A percentile compares a stretch with the other conserved stretches of the same genome.
These are phyloP conservation scores for Metschnikowia lochheadii DNA, from an alignment of 805 yeast species.

Conservation along the genomic window DNA sequence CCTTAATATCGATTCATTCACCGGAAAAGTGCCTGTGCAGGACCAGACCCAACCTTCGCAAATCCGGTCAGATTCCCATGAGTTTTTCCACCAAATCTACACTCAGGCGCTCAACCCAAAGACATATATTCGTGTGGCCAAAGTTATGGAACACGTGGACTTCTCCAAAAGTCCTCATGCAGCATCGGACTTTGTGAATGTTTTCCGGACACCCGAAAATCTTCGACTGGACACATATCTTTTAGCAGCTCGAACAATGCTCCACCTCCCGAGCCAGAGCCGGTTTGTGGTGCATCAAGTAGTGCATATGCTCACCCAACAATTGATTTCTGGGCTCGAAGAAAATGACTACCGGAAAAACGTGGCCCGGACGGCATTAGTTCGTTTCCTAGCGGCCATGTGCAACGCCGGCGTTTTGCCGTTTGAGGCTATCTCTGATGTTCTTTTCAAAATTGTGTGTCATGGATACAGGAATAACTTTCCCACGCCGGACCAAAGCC, in stretches of 20 bases:
- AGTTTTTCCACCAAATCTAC: slow-evolving; percentile 14
- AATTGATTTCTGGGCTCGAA: slow-evolving; percentile 64
- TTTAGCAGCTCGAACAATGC: slow-evolving; percentile 46
- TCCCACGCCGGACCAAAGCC: slow-evolving; percentile 46
- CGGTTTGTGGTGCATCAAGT: slow-evolving; percentile 41
- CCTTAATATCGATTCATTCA: slow-evolving; percentile 47
- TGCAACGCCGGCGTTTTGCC: slow-evolving; percentile 46
- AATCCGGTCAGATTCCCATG: slow-evolving; percentile 7
- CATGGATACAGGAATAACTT: slow-evolving; percentile 61
- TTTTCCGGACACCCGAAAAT: slow-evolving; percentile 59
- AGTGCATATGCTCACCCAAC: slow-evolving; percentile 63
- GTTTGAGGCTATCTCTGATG: slow-evolving; percentile 43
- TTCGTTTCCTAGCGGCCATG: slow-evolving; percentile 57
- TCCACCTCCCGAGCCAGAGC: slow-evolving; percentile 24
- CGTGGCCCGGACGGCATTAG: slow-evolving; percentile 58
- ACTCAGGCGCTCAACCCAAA: slow-evolving; percentile 7
- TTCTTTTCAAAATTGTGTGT: slow-evolving; percentile 54
- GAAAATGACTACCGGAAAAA: slow-evolving; percentile 54
- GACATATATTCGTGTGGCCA: slow-evolving; percentile 1
- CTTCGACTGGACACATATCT: slow-evolving; percentile 55
- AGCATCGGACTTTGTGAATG: slow-evolving; percentile 25
- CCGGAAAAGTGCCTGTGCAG: slow-evolving; percentile 3
- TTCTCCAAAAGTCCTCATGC: slow-evolving; percentile 41
- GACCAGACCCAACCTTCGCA: background rate
- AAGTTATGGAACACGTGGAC: slow-evolving; percentile 30